A percentile compares a stretch with the other conserved stretches of the same genome.
phyloP scores from a whole-genome alignment of 2,329 filamentous ascomycete genomes.

The Fusarium tricinctum region DNA sequence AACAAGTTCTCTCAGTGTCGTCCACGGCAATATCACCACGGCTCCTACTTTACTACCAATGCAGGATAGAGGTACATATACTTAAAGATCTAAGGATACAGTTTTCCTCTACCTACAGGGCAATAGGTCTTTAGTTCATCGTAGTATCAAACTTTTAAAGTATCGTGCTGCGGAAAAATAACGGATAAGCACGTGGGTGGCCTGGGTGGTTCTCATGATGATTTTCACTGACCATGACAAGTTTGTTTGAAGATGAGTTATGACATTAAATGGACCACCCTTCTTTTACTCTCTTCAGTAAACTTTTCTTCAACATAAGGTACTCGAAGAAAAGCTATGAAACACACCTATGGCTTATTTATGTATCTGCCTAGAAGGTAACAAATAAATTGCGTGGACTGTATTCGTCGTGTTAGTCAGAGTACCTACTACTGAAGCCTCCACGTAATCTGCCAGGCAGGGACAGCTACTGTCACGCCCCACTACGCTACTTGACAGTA shows the following conservation, averaged over 20 bases:
- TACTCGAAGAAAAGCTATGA: background rate
- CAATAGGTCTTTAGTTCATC: no score
- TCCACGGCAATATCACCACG: no score
- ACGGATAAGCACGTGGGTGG: background rate
- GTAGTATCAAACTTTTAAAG: no score
- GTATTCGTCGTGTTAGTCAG: background rate
- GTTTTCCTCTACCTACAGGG: no score
- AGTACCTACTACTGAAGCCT: conserved; percentile 7
- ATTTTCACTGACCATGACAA: background rate
- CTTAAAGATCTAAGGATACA: no score
- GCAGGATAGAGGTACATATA: no score
- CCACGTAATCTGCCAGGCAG: conserved; percentile 41
- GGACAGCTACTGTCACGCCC: conserved; percentile 25
- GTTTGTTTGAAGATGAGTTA: no score
- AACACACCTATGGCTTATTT: background rate
- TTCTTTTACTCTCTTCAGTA: no score
- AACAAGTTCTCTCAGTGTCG: no score
- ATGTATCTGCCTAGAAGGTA: conserved; percentile 7
- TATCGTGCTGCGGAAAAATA: background rate
- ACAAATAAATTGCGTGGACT: background rate
- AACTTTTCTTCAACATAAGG: no score
- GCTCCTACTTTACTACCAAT: no score
- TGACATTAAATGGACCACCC: no score
- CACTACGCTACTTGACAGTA: conserved; percentile 16
- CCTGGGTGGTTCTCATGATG: conserved; percentile 19